Evolutionary conservation across 2,329 filamentous ascomycete species (phyloP).

Genomic region (Claviceps spartinae): DNA sequence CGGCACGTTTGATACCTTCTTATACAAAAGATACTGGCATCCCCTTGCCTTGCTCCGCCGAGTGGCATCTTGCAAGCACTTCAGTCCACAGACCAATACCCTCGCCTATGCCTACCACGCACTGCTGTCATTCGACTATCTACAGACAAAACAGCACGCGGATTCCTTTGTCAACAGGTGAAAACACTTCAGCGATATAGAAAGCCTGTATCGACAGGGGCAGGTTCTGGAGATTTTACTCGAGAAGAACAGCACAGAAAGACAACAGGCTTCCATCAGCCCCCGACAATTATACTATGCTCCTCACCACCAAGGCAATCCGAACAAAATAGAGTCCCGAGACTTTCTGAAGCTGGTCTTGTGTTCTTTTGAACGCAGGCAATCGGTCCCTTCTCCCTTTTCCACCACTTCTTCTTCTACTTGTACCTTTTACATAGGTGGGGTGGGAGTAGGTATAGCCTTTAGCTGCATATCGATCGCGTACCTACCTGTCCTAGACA

Average conservation of each 20-base stretch:
- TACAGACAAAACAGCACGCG: neutral
- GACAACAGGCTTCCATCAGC: neutral
- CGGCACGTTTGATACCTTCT: constrained; percentile 10
- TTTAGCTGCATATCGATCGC: constrained; percentile 17
- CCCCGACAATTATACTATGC: neutral
- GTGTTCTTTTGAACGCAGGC: neutral
- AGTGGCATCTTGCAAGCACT: neutral
- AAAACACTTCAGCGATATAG: neutral
- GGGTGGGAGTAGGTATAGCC: constrained; percentile 29
- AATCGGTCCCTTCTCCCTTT: neutral
- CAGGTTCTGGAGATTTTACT: neutral
- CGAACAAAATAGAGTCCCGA: neutral
- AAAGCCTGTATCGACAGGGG: neutral
- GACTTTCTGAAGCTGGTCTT: neutral
- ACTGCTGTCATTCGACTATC: neutral
- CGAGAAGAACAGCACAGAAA: neutral
- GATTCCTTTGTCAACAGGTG: neutral
- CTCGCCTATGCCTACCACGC: neutral
- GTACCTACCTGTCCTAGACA: constrained; percentile 14
- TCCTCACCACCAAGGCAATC: neutral
- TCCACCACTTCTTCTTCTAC: too few relatives aligned
- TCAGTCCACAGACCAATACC: neutral
- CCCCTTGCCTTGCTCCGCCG: constrained; percentile 3
- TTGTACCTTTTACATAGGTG: neutral
- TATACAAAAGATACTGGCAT: constrained; percentile 16